Evolutionary conservation across 2,329 filamentous ascomycete genomes (phyloP).

Genomic region (Cephalotrichum gorgonifer): DNA sequence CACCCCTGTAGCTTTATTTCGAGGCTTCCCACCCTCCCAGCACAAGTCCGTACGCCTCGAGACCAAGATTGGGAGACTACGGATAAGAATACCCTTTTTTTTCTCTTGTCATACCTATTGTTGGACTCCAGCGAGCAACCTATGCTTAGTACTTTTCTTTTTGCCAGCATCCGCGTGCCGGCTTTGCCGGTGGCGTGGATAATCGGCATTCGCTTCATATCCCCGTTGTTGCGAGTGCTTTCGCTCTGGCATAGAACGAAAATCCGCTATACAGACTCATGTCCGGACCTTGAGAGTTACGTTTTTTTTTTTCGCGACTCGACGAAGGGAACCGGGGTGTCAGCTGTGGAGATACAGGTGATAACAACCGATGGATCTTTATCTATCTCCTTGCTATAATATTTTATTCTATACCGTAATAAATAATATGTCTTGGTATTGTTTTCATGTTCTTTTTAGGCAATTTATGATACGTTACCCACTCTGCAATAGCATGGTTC

Average conservation of each 20-base stretch:
- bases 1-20: too few relatives aligned
- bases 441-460: not conserved
- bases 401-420: not conserved
- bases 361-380: not conserved
- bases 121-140: too few relatives aligned
- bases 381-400: not conserved
- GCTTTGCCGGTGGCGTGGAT: constrained; percentile 30
- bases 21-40: not conserved
- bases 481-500: too few relatives aligned
- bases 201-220: constrained; percentile 31
- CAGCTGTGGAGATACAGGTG: constrained; percentile 45
- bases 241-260: constrained; percentile 43
- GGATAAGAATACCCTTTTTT: too few relatives aligned
- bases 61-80: too few relatives aligned
- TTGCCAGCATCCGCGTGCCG: not conserved
- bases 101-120: too few relatives aligned
- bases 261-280: constrained; percentile 48
- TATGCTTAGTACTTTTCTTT: constrained; percentile 15
- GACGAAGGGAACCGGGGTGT: constrained; percentile 41
- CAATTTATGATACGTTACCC: too few relatives aligned
- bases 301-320: constrained; percentile 34
- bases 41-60: not conserved
- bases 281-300: constrained; percentile 40
- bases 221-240: constrained; percentile 36
- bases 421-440: not conserved